Percentiles rank a stretch among this genome's conserved stretches.
Evolutionary conservation across 148 eudicot species (phyloP).

Genomic region (Simmondsia chinensis): DNA sequence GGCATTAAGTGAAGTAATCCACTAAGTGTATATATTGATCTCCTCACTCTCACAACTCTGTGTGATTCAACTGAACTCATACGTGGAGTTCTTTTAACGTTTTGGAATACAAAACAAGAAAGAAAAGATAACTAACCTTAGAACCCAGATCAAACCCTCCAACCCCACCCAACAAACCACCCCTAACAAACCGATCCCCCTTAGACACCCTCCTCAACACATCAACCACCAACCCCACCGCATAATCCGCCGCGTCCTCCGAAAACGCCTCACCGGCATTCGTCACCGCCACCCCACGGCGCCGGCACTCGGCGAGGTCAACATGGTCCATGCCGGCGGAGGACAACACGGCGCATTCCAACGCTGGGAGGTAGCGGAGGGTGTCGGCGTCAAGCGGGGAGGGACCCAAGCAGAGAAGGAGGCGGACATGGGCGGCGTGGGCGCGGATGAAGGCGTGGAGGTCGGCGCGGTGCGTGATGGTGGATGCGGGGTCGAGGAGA

Average conservation of each 20-base stretch:
- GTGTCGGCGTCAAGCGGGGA: constrained; percentile 25
- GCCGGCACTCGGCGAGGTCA: constrained; percentile 53
- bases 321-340: constrained; percentile 49
- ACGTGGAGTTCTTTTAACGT: too few species aligned
- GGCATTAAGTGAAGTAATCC: too few species aligned
- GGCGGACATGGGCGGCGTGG: constrained; percentile 23
- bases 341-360: constrained; percentile 38
- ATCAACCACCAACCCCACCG: constrained; percentile 68
- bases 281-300: constrained; percentile 46
- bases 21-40: too few species aligned
- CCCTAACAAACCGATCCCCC: constrained; percentile 40
- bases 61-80: too few species aligned
- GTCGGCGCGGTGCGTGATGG: constrained; percentile 3
- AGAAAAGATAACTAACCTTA: constrained; percentile 30
- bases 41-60: too few species aligned
- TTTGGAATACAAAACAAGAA: too few species aligned
- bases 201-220: constrained; percentile 49
- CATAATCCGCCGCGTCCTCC: constrained; percentile 61
- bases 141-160: constrained; percentile 32
- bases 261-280: constrained; percentile 59
- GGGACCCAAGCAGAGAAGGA: constrained; percentile 39
- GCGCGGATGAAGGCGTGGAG: constrained; percentile 11
- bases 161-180: constrained; percentile 37
- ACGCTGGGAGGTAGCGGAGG: constrained; percentile 34
- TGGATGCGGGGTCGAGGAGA: constrained; percentile 36